Conservation (phyloP, 495 filamentous ascomycete species). For the Neurospora pannonica region DNA sequence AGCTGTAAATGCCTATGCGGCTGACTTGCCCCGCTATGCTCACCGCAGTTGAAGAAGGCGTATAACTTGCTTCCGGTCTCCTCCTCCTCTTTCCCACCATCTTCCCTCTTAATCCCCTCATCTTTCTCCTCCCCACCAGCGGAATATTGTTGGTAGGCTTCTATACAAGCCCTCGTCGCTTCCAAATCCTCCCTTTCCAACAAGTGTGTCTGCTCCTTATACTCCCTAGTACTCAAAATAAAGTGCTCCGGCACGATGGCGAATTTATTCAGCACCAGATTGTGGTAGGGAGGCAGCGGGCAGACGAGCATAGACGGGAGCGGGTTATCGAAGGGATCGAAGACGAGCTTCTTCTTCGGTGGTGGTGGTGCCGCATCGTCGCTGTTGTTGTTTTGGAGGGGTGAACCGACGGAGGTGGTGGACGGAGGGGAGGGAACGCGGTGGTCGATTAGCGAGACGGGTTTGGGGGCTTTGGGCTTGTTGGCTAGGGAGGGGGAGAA, state of each 20-base stretch:
- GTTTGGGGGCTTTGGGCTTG: slow-evolving; percentile 49
- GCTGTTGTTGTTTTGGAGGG: too few relatives aligned
- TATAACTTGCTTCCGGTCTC: slow-evolving; percentile 45
- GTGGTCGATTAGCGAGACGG: slow-evolving; percentile 19
- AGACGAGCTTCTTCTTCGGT: not conserved
- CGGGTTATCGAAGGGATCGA: slow-evolving; percentile 68
- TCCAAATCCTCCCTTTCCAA: slow-evolving; percentile 58
- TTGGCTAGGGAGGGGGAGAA: slow-evolving; percentile 68
- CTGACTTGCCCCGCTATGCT: too few relatives aligned
- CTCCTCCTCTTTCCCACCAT: not conserved
- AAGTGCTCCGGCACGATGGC: slow-evolving; percentile 72
- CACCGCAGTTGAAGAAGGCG: slow-evolving; percentile 78
- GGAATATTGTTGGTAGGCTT: slow-evolving; percentile 39
- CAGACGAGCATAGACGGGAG: slow-evolving; percentile 51
- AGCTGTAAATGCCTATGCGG: slow-evolving; percentile 75
- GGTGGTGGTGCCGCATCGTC: too few relatives aligned
- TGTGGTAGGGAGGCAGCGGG: slow-evolving; percentile 46
- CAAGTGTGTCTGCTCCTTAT: slow-evolving; percentile 59
- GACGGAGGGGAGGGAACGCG: slow-evolving; percentile 10
- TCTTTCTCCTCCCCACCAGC: slow-evolving; percentile 21
- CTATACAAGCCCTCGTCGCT: slow-evolving; percentile 54
- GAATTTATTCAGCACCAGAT: slow-evolving; percentile 73
- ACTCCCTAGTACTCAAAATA: slow-evolving; percentile 60
- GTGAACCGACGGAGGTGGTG: not conserved
- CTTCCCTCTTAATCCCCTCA: slow-evolving; percentile 1